Percentiles rank a stretch among this genome's conserved stretches.
Evolutionary conservation across 768 basidiomycete genomes (phyloP).

Genomic region (Rickenella mellea): DNA sequence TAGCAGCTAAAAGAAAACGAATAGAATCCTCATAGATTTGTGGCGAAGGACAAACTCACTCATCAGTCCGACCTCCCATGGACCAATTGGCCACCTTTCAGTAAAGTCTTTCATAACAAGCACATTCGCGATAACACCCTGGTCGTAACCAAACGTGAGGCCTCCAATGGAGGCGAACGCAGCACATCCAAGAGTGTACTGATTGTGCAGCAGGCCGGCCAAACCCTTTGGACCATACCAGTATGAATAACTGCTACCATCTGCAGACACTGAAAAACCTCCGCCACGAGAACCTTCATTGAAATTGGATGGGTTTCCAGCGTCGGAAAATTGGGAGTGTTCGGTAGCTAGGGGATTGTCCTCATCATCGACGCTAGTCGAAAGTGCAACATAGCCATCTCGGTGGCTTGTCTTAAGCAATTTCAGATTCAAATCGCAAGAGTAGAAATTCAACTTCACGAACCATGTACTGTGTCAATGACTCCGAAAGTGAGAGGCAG

Average conservation of each 20-base stretch:
- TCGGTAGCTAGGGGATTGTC: too few relatives aligned
- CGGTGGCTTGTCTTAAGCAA: too few relatives aligned
- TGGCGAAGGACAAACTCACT: slow-evolving; percentile 35
- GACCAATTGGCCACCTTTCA: slow-evolving; percentile 56
- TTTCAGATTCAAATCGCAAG: too few relatives aligned
- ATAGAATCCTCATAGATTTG: not conserved
- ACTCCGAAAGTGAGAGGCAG: too few relatives aligned
- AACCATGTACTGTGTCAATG: too few relatives aligned
- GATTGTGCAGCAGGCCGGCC: slow-evolving; percentile 52
- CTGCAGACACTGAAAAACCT: not conserved
- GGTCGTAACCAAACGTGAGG: slow-evolving; percentile 74
- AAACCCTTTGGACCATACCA: slow-evolving; percentile 67
- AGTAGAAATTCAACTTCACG: too few relatives aligned
- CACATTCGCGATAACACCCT: slow-evolving; percentile 81
- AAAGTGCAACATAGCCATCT: too few relatives aligned
- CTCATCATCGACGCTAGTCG: too few relatives aligned
- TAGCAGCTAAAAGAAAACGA: slow-evolving; percentile 42
- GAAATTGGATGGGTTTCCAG: too few relatives aligned
- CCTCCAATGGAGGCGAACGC: slow-evolving; percentile 73
- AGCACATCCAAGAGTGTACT: slow-evolving; percentile 57
- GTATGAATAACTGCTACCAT: slow-evolving; percentile 39
- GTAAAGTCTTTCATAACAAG: slow-evolving; percentile 75
- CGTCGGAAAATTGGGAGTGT: too few relatives aligned
- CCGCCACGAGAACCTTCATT: too few relatives aligned
- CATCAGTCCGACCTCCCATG: slow-evolving; percentile 68